These are phyloP conservation scores for Exophiala xenobiotica DNA, from an alignment of 2,329 filamentous ascomycete genomes.

Conservation along the genomic window DNA sequence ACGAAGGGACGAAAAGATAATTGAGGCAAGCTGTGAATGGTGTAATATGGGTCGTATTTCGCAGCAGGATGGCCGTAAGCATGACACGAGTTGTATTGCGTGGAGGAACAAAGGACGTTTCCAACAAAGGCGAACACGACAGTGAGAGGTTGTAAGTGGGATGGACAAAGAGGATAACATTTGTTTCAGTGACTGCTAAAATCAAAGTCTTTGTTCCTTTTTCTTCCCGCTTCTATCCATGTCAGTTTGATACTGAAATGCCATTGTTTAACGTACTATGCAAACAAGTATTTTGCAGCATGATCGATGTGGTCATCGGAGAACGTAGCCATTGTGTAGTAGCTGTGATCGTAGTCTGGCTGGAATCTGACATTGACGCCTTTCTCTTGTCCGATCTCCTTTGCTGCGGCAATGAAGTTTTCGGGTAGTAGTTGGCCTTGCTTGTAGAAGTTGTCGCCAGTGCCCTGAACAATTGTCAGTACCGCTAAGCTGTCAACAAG, in stretches of 20 bases:
- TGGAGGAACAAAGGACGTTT: not conserved
- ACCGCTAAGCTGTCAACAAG: not conserved
- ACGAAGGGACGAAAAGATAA: not conserved
- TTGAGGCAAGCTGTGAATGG: not conserved
- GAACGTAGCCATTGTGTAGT: constrained; percentile 93
- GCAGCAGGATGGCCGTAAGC: not conserved
- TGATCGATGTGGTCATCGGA: constrained; percentile 86
- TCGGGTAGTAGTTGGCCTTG: constrained; percentile 88
- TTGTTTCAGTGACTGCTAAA: constrained; percentile 27
- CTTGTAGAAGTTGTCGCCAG: constrained; percentile 95
- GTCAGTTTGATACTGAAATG: constrained; percentile 22
- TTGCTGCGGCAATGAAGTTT: constrained; percentile 79
- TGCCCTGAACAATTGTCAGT: constrained; percentile 58
- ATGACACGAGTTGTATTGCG: not conserved
- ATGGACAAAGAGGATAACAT: not conserved
- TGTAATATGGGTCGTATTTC: not conserved
- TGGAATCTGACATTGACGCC: constrained; percentile 81
- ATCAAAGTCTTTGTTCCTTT: constrained; percentile 28
- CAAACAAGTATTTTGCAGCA: constrained; percentile 78
- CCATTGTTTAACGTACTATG: constrained; percentile 47
- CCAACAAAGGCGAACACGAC: not conserved
- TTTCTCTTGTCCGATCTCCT: constrained; percentile 67
- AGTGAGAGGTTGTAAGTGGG: too few species aligned
- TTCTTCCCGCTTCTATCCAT: constrained; percentile 29
- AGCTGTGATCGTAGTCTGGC: constrained; percentile 91